These are phyloP conservation scores for Thalassiosira profunda DNA, from an alignment of 108 stramenopile species.

Conservation along the genomic window DNA sequence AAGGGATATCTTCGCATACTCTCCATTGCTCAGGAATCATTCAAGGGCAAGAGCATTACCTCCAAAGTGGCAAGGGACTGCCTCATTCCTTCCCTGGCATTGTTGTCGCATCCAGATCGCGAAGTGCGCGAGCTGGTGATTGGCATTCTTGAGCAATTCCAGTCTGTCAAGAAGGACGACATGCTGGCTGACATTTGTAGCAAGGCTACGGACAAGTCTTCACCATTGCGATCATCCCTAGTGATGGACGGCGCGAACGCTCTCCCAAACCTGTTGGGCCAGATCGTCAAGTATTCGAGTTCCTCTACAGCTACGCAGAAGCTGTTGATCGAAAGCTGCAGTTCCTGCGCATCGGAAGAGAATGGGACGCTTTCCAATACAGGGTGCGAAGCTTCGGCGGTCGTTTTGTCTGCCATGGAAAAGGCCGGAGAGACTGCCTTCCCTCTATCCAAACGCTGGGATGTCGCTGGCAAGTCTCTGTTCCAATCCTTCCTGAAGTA, in stretches of 20 bases:
- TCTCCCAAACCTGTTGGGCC: conserved; percentile 43
- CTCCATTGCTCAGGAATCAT: conserved; percentile 19
- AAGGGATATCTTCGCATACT: conserved; percentile 47
- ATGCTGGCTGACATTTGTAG: conserved; percentile 36
- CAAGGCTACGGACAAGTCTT: conserved; percentile 46
- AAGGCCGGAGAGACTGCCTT: conserved; percentile 69
- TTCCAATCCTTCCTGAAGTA: conserved; percentile 36
- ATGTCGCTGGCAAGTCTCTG: conserved; percentile 56
- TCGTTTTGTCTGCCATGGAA: conserved; percentile 68
- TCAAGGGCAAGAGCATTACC: conserved; percentile 11
- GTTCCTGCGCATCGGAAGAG: conserved; percentile 22
- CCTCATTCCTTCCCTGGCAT: conserved; percentile 52
- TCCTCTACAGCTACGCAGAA: conserved; percentile 16
- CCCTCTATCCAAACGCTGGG: conserved; percentile 67
- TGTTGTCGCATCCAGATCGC: conserved; percentile 47
- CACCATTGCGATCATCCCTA: conserved; percentile 48
- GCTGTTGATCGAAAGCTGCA: conserved; percentile 32
- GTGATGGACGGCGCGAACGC: conserved; percentile 53
- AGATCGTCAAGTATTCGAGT: conserved; percentile 30
- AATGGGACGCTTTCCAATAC: conserved; percentile 15
- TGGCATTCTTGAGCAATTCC: conserved; percentile 44
- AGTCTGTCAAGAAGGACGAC: conserved; percentile 17
- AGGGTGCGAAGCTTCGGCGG: conserved; percentile 43
- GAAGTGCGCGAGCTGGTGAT: conserved; percentile 49
- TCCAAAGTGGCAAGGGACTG: conserved; percentile 19